These are phyloP conservation scores for Neurospora sp. DNA, from an alignment of 2,329 filamentous ascomycete genomes.

Conservation along the genomic window DNA sequence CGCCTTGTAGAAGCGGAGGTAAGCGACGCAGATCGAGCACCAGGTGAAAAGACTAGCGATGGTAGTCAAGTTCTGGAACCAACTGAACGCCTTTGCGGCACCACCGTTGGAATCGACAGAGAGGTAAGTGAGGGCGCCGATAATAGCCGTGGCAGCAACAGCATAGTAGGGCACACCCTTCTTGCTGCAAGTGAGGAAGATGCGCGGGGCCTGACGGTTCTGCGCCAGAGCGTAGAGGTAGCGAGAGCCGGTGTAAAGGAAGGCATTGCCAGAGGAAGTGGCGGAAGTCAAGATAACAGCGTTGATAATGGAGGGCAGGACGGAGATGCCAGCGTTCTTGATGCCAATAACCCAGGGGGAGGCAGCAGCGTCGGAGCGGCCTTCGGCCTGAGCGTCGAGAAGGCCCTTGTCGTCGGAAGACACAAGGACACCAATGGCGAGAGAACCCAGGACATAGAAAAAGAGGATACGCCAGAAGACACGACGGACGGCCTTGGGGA, in stretches of 20 bases:
- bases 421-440: slow-evolving; percentile 52
- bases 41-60: slow-evolving; percentile 25
- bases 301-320: slow-evolving; percentile 43
- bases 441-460: slow-evolving; percentile 47
- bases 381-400: slow-evolving; percentile 34
- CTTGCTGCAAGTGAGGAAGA: slow-evolving; percentile 40
- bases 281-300: slow-evolving; percentile 42
- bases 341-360: slow-evolving; percentile 40
- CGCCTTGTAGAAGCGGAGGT: slow-evolving; percentile 25
- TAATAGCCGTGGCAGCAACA: slow-evolving; percentile 31
- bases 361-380: slow-evolving; percentile 42
- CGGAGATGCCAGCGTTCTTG: slow-evolving; percentile 36
- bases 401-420: slow-evolving; percentile 35
- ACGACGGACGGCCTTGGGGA: slow-evolving; percentile 47
- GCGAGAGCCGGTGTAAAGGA: slow-evolving; percentile 41
- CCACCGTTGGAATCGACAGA: slow-evolving; percentile 29
- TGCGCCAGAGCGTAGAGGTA: slow-evolving; percentile 42
- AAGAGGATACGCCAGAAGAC: slow-evolving; percentile 53
- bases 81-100: slow-evolving; percentile 39
- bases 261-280: slow-evolving; percentile 45
- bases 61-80: slow-evolving; percentile 46
- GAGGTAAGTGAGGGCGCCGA: slow-evolving; percentile 37
- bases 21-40: slow-evolving; percentile 22
- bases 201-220: slow-evolving; percentile 38
- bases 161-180: slow-evolving; percentile 39